A percentile compares a stretch with the other conserved stretches of the same genome.
phyloP scores from a whole-genome alignment of 768 basidiomycete genomes.

The Pseudohyphozyma bogoriensis region DNA sequence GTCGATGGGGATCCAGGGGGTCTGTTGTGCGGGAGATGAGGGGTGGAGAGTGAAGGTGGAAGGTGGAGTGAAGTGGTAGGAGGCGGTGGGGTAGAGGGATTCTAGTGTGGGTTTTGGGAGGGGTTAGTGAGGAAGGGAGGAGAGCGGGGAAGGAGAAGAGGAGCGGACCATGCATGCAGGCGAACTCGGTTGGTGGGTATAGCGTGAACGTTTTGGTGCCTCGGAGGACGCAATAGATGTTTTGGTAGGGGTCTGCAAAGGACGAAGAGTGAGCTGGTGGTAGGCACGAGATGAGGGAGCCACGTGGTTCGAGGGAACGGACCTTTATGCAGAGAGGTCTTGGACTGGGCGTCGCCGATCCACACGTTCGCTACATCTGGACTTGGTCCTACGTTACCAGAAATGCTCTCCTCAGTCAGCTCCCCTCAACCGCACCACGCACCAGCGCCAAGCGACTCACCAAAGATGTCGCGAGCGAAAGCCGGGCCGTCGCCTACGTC shows the following conservation, averaged over 20 bases:
- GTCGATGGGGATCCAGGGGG: slow-evolving; percentile 79
- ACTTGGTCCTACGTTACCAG: slow-evolving; percentile 42
- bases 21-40: slow-evolving; percentile 15
- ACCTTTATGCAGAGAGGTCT: slow-evolving; percentile 83
- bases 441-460: too few relatives aligned
- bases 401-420: too few relatives aligned
- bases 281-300: neutral
- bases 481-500: slow-evolving; percentile 58
- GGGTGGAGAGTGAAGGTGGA: slow-evolving; percentile 2
- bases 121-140: neutral
- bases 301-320: slow-evolving; percentile 28
- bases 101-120: too few relatives aligned
- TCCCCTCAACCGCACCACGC: too few relatives aligned
- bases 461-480: slow-evolving; percentile 70
- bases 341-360: slow-evolving; percentile 68
- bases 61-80: slow-evolving; percentile 43
- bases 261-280: neutral
- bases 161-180: slow-evolving; percentile 63
- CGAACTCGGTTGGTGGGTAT: slow-evolving; percentile 78
- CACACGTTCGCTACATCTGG: slow-evolving; percentile 91
- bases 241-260: slow-evolving; percentile 78
- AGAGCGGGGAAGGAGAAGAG: neutral
- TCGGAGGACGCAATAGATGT: slow-evolving; percentile 76
- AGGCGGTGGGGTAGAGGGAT: slow-evolving; percentile 56
- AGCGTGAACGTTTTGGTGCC: slow-evolving; percentile 79